Percentiles rank a stretch among this genome's conserved stretches.
Evolutionary conservation across 257 asterid genomes (phyloP).

Genomic region (Fraxinus americana): DNA sequence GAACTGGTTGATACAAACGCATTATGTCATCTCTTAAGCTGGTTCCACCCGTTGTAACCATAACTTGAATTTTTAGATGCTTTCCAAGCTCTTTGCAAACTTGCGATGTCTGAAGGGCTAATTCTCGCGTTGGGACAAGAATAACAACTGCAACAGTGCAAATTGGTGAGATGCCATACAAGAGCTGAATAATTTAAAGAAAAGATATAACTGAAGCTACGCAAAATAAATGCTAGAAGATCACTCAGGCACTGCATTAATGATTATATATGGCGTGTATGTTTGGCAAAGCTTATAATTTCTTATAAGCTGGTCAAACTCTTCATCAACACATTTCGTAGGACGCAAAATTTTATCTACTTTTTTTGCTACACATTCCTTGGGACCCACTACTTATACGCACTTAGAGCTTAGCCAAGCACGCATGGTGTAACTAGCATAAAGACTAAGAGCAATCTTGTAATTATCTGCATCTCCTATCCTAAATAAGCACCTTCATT

Average conservation of each 20-base stretch:
- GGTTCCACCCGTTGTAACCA: constrained; percentile 93
- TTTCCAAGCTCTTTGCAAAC: constrained; percentile 92
- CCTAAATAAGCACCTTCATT: constrained; percentile 8
- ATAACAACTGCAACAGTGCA: constrained; percentile 61
- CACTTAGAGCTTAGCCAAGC: constrained; percentile 11
- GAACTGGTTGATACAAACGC: constrained; percentile 93
- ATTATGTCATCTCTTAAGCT: constrained; percentile 88
- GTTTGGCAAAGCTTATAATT: neutral
- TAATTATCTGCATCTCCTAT: constrained; percentile 3
- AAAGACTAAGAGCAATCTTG: constrained; percentile 1
- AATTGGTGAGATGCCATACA: constrained; percentile 11
- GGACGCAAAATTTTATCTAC: neutral
- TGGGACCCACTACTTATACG: neutral
- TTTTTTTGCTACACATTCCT: neutral
- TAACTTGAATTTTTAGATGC: constrained; percentile 71
- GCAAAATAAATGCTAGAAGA: constrained; percentile 8
- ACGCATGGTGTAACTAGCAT: neutral
- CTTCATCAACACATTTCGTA: neutral
- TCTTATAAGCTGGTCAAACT: neutral
- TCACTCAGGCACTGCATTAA: neutral
- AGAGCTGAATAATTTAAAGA: neutral
- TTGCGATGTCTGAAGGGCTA: constrained; percentile 90
- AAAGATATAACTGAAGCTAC: constrained; percentile 13
- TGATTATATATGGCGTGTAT: neutral
- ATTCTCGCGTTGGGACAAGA: constrained; percentile 83